A percentile compares a stretch with the other conserved stretches of the same genome.
Evolutionary conservation across 2,329 filamentous ascomycete genomes (phyloP).

Genomic region (Colletotrichum plurivorum): DNA sequence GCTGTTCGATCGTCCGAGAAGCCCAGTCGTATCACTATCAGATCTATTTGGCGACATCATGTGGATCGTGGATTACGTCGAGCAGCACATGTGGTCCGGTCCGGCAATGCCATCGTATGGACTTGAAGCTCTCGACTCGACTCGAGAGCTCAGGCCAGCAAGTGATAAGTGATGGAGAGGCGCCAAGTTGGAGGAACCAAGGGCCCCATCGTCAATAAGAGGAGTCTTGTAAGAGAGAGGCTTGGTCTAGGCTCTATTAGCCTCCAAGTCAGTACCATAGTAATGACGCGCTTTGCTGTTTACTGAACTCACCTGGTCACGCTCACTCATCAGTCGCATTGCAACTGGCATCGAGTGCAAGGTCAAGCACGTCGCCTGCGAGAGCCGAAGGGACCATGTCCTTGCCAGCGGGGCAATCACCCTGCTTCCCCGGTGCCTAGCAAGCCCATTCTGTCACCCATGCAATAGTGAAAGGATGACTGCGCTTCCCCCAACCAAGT

Average conservation of each 20-base stretch:
- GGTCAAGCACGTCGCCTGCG: slow-evolving; percentile 24
- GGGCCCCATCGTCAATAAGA: slow-evolving; percentile 8
- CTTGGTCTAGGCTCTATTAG: not conserved
- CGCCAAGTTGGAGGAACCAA: slow-evolving; percentile 26
- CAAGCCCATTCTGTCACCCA: slow-evolving; percentile 33
- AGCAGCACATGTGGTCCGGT: not conserved
- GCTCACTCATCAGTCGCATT: slow-evolving; percentile 4
- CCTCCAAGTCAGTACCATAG: not conserved
- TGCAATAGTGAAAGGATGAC: slow-evolving; percentile 21
- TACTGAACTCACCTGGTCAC: slow-evolving; percentile 18
- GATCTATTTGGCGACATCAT: not conserved
- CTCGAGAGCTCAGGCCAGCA: slow-evolving; percentile 22
- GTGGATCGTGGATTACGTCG: slow-evolving; percentile 1
- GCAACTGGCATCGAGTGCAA: slow-evolving; percentile 8
- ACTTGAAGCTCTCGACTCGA: no score
- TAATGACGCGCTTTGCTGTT: slow-evolving; percentile 33
- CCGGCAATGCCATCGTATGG: no score
- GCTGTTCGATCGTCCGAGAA: slow-evolving; percentile 22
- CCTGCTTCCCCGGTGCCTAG: slow-evolving; percentile 39
- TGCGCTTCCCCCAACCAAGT: slow-evolving; percentile 28
- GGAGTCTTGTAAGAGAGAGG: slow-evolving; percentile 1
- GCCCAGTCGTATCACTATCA: slow-evolving; percentile 3
- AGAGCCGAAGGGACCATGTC: slow-evolving; percentile 35
- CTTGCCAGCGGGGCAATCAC: slow-evolving; percentile 33
- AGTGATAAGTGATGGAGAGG: slow-evolving; percentile 33